Evolutionary conservation across 1,139 yeast genomes (phyloP).

Genomic region (Debaryomyces coudertii): DNA sequence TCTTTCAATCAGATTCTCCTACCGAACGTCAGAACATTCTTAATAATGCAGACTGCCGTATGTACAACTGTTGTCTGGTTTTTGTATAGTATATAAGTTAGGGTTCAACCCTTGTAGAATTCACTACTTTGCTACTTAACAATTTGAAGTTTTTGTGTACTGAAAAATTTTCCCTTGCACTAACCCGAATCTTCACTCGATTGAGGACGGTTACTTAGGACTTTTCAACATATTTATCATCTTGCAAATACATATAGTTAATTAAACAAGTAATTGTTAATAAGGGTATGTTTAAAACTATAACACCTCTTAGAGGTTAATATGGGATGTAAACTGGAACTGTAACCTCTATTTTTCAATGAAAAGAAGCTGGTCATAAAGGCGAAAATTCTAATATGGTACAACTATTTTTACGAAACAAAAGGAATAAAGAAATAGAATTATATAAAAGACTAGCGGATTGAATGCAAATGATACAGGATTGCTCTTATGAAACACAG

Average conservation of each 20-base stretch:
- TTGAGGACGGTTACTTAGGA: conserved; percentile 8
- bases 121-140: conserved; percentile 11
- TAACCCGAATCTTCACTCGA: conserved; percentile 9
- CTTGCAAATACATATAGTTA: conserved; percentile 9
- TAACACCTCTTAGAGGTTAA: background rate
- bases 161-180: conserved; percentile 16
- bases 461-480: background rate
- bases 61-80: no score
- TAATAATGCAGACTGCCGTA: background rate
- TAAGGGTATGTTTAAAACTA: conserved; percentile 21
- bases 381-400: conserved; percentile 5
- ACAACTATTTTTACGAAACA: background rate
- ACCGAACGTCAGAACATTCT: background rate
- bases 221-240: conserved; percentile 9
- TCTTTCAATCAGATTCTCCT: background rate
- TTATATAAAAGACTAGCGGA: background rate
- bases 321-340: conserved; percentile 1
- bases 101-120: conserved; percentile 18
- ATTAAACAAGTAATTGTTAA: conserved; percentile 14
- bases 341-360: background rate
- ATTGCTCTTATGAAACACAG: no score
- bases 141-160: conserved; percentile 12
- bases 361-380: conserved; percentile 1
- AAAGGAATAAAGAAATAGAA: background rate
- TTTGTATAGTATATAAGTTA: no score